Evolutionary conservation across 169 alveolate genomes (phyloP), one percentile per base, ranked within the genome.

Genomic region (Eimeria maxima): DNA sequence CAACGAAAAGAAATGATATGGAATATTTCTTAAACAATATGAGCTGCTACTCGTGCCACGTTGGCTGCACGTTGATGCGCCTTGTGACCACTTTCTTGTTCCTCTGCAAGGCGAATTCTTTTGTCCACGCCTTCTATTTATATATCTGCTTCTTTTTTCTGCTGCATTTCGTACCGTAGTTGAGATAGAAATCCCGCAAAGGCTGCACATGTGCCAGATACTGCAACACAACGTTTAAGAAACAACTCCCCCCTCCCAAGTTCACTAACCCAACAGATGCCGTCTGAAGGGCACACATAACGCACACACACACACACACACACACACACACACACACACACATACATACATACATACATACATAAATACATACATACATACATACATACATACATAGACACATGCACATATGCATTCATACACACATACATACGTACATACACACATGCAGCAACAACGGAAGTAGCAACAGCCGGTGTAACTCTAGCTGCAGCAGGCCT

Each of bases 171-270:
- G 42, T 50, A 87, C 95, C 84, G 76, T 88, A 95, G 29, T 95
- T 81, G 57, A 95, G 86, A 67, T 95, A 95, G 42, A 95, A 95
- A 44, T 95, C 96, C 18, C 95, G 81, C 42, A 95, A 84, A 0
- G 96, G 96, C 86, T 87, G 93, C 81, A 87, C 42, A 60, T 95
- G 90, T 18, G 94, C 94, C 4, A 95, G 84, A 55, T 95, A 95
- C 81, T 95, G 96, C 47, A 95, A 57, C n/a, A 95, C 94, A 13
- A 86, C 96, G 42, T 95, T 95, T 10, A 95, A 86, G 74, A 95
- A 95, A 57, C 96, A 95, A 63, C 95, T 84, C 24, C 96, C 96
- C 13, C 96, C 96, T 4, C 95, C 96, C 38, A 95, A 78, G 67
- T 95, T 95, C 53, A 95, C 55, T 3, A 95, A 20, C 11, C 96